A percentile compares a stretch with the other conserved stretches of the same genome.
Evolutionary conservation across 140 eudicot species (phyloP).

Genomic region (Bidens hawaiensis): DNA sequence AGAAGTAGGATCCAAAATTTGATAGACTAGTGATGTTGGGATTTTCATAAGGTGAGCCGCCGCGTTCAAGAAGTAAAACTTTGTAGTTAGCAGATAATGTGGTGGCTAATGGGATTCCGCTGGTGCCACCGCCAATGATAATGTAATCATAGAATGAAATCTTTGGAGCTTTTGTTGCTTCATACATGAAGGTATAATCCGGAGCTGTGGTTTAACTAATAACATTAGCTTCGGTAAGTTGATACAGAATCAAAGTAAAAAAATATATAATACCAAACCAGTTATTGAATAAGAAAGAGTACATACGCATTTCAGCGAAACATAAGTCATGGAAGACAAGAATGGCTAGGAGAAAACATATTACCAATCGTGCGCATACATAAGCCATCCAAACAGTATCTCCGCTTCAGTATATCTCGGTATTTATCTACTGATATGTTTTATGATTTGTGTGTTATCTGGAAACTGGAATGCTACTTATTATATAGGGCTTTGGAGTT

Average conservation of each 20-base stretch:
- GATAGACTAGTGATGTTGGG: background rate
- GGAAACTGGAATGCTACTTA: no score
- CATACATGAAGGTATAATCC: background rate
- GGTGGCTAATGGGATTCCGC: background rate
- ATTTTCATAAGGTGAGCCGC: background rate
- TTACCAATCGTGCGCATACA: background rate
- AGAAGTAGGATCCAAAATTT: background rate
- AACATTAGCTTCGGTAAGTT: background rate
- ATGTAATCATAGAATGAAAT: slow-evolving; percentile 1
- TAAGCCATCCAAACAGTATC: background rate
- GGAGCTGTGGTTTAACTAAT: background rate
- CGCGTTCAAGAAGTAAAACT: slow-evolving; percentile 7
- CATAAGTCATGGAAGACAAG: background rate
- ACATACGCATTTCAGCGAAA: background rate
- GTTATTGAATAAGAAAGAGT: background rate
- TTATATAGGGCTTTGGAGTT: no score
- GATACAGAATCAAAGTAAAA: background rate
- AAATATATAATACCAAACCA: background rate
- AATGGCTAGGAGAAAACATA: background rate
- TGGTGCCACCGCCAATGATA: background rate
- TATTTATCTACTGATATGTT: background rate
- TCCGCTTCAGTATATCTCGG: background rate
- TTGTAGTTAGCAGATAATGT: background rate
- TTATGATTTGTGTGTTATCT: background rate
- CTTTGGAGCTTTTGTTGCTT: slow-evolving; percentile 1